Conservation (phyloP, 805 yeast species). For the Kluyveromyces lactis region DNA sequence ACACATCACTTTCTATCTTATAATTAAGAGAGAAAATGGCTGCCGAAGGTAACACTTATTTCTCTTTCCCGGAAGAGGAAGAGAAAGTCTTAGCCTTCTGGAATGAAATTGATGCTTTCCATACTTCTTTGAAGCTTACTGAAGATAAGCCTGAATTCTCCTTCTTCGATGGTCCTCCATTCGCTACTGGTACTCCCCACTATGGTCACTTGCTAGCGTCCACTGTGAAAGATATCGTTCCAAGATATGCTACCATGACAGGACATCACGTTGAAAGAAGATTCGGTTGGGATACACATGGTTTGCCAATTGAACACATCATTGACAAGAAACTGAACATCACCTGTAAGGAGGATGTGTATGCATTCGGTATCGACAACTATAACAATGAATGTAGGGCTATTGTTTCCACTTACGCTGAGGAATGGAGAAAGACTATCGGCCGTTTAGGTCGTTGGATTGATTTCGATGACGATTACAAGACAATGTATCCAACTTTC, state of each 20-base stretch:
- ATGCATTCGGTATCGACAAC: conserved; percentile 87
- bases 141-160: conserved; percentile 82
- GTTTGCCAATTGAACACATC: conserved; percentile 96
- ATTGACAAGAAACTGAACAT: conserved; percentile 96
- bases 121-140: conserved; percentile 71
- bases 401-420: conserved; percentile 95
- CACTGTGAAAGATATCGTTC: conserved; percentile 94
- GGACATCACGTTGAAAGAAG: conserved; percentile 95
- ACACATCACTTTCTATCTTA: too few relatives aligned
- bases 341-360: conserved; percentile 88
- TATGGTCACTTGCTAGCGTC: conserved; percentile 97
- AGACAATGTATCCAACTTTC: conserved; percentile 88
- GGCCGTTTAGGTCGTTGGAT: conserved; percentile 98
- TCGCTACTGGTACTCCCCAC: conserved; percentile 99
- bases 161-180: conserved; percentile 98
- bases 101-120: conserved; percentile 93
- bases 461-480: conserved; percentile 97
- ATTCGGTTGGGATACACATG: conserved; percentile 99
- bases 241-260: conserved; percentile 96
- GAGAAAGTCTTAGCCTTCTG: conserved; percentile 72
- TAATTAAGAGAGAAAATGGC: conserved; percentile 2
- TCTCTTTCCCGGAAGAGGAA: conserved; percentile 85
- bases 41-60: conserved; percentile 30
- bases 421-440: conserved; percentile 88
- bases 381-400: conserved; percentile 93